Percentiles rank a stretch among this genome's conserved stretches.
Conservation (phyloP, 768 basidiomycete species). For the Pulveroboletus sp. region DNA sequence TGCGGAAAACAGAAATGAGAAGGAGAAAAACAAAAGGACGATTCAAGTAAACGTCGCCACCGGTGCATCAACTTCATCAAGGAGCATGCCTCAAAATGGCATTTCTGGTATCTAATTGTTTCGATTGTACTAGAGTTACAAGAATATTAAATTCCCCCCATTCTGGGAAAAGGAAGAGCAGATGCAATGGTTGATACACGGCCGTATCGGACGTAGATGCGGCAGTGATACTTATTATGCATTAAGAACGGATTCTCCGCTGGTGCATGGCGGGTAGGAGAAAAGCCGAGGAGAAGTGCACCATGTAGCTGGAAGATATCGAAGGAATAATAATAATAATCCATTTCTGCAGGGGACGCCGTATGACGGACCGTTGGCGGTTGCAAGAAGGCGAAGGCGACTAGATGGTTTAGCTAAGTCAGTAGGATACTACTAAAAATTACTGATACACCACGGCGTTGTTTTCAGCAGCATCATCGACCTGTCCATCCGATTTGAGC, state of each 20-base stretch:
- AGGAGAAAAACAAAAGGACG: neutral
- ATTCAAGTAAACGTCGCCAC: constrained; percentile 3
- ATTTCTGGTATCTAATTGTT: constrained; percentile 19
- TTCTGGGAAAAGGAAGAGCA: constrained; percentile 6
- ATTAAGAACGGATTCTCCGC: constrained; percentile 23
- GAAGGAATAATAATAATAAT: constrained; percentile 18
- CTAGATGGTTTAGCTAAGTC: constrained; percentile 32
- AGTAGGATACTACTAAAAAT: constrained; percentile 34
- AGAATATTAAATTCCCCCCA: constrained; percentile 5
- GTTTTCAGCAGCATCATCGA: constrained; percentile 20
- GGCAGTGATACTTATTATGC: constrained; percentile 15
- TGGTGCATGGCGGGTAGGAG: constrained; percentile 19
- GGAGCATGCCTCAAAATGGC: constrained; percentile 7
- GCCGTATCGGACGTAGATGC: constrained; percentile 22
- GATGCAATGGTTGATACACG: neutral
- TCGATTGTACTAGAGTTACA: constrained; percentile 23
- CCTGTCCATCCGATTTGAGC: constrained; percentile 15
- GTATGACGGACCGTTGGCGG: too few relatives aligned
- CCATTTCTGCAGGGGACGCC: constrained; percentile 17
- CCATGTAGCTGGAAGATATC: constrained; percentile 20
- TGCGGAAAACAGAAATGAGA: neutral
- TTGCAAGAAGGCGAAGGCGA: constrained; percentile 30
- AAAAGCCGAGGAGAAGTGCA: constrained; percentile 22
- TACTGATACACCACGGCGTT: constrained; percentile 30
- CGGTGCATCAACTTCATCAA: constrained; percentile 11